phyloP scores from a whole-genome alignment of 805 yeast genomes.

The Candida nanaspora region DNA sequence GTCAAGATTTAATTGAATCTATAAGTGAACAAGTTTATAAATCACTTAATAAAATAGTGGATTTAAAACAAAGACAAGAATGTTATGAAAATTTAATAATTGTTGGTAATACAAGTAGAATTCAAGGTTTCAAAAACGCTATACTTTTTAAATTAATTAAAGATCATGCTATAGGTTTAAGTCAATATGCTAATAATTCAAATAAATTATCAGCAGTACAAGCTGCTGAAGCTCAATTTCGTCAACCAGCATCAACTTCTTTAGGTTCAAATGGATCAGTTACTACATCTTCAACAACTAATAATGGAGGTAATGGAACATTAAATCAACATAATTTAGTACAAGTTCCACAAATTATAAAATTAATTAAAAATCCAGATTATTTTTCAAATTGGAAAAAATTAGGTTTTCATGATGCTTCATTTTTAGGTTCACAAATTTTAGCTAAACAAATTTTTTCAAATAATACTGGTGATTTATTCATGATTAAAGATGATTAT shows the following conservation, averaged over 20 bases:
- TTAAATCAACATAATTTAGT: neutral
- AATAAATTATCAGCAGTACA: neutral
- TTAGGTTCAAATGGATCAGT: too few species aligned
- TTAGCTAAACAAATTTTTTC: slow-evolving; percentile 79
- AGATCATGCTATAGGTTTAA: slow-evolving; percentile 11
- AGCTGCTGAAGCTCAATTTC: slow-evolving; percentile 14
- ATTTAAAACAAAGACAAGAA: slow-evolving; percentile 65
- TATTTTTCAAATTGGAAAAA: slow-evolving; percentile 94
- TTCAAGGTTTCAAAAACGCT: slow-evolving; percentile 72
- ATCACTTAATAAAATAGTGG: slow-evolving; percentile 46
- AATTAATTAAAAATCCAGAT: slow-evolving; percentile 69
- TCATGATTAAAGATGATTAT: slow-evolving; percentile 62
- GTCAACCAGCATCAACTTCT: slow-evolving; percentile 16
- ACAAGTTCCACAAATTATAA: slow-evolving; percentile 79
- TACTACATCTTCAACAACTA: slow-evolving; percentile 1
- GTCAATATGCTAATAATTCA: too few species aligned
- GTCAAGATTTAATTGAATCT: slow-evolving; percentile 46
- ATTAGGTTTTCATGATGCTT: slow-evolving; percentile 65
- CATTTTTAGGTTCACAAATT: slow-evolving; percentile 82
- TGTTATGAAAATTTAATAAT: slow-evolving; percentile 79
- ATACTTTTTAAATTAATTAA: slow-evolving; percentile 44
- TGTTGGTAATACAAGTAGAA: slow-evolving; percentile 69
- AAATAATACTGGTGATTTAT: slow-evolving; percentile 56
- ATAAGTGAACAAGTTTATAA: slow-evolving; percentile 50
- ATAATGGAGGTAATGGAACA: too few species aligned